phyloP scores from a whole-genome alignment of 805 yeast genomes.

The Aciculoconidium aculeatum region DNA sequence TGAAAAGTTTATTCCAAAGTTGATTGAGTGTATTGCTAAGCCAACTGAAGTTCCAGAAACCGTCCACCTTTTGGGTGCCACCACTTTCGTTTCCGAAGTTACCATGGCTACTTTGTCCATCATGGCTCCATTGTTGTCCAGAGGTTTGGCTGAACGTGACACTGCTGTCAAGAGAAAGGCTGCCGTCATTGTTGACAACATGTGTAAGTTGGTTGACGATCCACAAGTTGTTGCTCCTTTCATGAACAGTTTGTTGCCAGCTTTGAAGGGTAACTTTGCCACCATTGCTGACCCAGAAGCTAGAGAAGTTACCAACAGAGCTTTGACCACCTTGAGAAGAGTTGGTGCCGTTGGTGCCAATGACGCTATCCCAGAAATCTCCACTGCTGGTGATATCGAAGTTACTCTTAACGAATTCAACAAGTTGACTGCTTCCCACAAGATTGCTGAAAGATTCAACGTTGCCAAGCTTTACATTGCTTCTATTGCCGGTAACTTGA shows the following conservation, averaged over 20 bases:
- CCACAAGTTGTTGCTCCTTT: constrained; percentile 99
- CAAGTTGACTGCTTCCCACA: constrained; percentile 61
- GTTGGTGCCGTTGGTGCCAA: constrained; percentile 94
- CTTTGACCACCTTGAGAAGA: constrained; percentile 94
- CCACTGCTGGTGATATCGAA: constrained; percentile 94
- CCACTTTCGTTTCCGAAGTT: constrained; percentile 98
- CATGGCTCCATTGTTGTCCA: constrained; percentile 97
- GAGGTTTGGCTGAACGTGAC: constrained; percentile 99
- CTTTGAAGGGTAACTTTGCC: constrained; percentile 87
- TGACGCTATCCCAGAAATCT: constrained; percentile 91
- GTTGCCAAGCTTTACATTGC: constrained; percentile 78
- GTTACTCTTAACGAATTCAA: constrained; percentile 83
- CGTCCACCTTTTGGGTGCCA: constrained; percentile 98
- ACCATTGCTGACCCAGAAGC: constrained; percentile 99
- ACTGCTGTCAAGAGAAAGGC: constrained; percentile 99
- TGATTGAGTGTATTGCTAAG: constrained; percentile 93
- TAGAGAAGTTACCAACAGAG: constrained; percentile 96
- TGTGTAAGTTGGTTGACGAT: constrained; percentile 99
- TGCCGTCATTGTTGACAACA: constrained; percentile 99
- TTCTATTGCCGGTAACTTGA: constrained; percentile 97
- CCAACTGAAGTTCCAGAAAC: constrained; percentile 99
- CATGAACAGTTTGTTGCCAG: constrained; percentile 92
- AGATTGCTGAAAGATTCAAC: constrained; percentile 72
- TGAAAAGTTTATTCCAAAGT: constrained; percentile 96
- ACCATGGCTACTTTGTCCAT: constrained; percentile 99